Percentiles rank a stretch among this genome's conserved stretches.
These are phyloP conservation scores for Hypoxylon cercidicola DNA, from an alignment of 495 filamentous ascomycete genomes.

Conservation along the genomic window DNA sequence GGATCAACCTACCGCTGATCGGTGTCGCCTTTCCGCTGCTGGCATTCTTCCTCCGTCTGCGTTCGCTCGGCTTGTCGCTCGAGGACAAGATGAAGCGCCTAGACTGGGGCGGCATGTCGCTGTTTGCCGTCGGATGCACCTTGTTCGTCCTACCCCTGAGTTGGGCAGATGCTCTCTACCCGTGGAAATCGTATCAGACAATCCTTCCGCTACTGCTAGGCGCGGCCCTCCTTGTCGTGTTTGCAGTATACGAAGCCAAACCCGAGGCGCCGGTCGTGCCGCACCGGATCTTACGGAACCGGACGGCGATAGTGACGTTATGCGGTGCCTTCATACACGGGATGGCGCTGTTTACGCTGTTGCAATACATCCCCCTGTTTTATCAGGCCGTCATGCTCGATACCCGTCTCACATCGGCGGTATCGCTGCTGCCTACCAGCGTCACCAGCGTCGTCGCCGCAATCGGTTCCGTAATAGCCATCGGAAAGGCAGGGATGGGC, in stretches of 20 bases:
- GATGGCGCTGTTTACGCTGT: slow-evolving; percentile 41
- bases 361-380: slow-evolving; percentile 52
- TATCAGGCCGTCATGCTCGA: slow-evolving; percentile 51
- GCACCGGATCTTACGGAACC: slow-evolving; percentile 47
- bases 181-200: slow-evolving; percentile 54
- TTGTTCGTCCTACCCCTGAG: slow-evolving; percentile 54
- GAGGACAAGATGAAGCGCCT: slow-evolving; percentile 39
- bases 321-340: slow-evolving; percentile 49
- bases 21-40: slow-evolving; percentile 36
- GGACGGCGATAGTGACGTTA: slow-evolving; percentile 44
- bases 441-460: slow-evolving; percentile 32
- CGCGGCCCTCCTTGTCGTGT: slow-evolving; percentile 45
- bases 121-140: slow-evolving; percentile 42
- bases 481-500: slow-evolving; percentile 34
- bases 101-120: slow-evolving; percentile 62
- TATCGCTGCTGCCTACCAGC: slow-evolving; percentile 45
- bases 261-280: slow-evolving; percentile 49
- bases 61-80: slow-evolving; percentile 38
- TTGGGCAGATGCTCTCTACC: slow-evolving; percentile 55
- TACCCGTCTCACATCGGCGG: slow-evolving; percentile 41
- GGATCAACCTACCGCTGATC: slow-evolving; percentile 54
- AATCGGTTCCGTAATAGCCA: slow-evolving; percentile 33
- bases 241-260: slow-evolving; percentile 49
- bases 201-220: slow-evolving; percentile 53
- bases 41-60: slow-evolving; percentile 50